phyloP scores from a whole-genome alignment of 257 asterid species.

The Mentha longifolia region DNA sequence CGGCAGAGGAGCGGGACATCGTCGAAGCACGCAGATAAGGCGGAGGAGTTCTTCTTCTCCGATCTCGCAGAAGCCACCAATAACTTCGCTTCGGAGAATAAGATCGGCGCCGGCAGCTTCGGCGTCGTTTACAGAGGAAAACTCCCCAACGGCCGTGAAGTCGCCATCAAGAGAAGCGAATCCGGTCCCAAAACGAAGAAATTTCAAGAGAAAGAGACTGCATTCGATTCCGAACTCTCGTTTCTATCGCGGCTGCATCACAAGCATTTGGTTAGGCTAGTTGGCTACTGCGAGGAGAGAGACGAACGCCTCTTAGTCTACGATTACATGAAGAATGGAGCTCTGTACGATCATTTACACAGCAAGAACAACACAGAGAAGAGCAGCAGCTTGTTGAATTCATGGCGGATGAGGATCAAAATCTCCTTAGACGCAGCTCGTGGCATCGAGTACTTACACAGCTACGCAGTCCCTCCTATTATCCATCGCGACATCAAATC shows the following conservation, averaged over 20 bases:
- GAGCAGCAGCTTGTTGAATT: slow-evolving; percentile 58
- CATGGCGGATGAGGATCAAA: slow-evolving; percentile 90
- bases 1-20: slow-evolving; percentile 95
- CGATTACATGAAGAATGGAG: slow-evolving; percentile 94
- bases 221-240: slow-evolving; percentile 81
- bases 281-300: slow-evolving; percentile 84
- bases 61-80: slow-evolving; percentile 75
- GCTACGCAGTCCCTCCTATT: slow-evolving; percentile 92
- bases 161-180: slow-evolving; percentile 89
- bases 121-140: slow-evolving; percentile 88
- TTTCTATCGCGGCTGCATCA: slow-evolving; percentile 87
- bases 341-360: slow-evolving; percentile 83
- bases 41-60: slow-evolving; percentile 73
- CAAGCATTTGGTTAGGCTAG: slow-evolving; percentile 83
- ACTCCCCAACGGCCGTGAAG: slow-evolving; percentile 72
- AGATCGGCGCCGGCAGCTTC: slow-evolving; percentile 91
- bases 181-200: slow-evolving; percentile 64
- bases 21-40: slow-evolving; percentile 73
- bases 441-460: slow-evolving; percentile 90
- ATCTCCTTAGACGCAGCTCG: slow-evolving; percentile 87
- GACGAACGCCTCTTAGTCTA: slow-evolving; percentile 84
- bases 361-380: slow-evolving; percentile 60
- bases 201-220: slow-evolving; percentile 87
- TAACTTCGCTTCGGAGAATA: slow-evolving; percentile 64
- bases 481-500: slow-evolving; percentile 94